Conservation (phyloP, 768 basidiomycete species). For the Pilatotrama ljubarskyi region DNA sequence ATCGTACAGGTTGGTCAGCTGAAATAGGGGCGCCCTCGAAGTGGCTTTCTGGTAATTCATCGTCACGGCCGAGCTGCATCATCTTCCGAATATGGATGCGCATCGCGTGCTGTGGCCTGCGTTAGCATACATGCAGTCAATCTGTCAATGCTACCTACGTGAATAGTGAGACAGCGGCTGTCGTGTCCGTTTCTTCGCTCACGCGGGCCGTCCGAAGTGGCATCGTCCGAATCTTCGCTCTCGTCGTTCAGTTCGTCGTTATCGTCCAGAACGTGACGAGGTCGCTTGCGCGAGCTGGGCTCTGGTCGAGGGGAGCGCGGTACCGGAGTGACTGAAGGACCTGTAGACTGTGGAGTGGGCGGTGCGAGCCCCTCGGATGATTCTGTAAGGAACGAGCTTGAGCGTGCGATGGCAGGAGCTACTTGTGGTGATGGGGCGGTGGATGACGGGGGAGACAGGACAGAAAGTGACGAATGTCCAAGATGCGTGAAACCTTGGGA, state of each 20-base stretch:
- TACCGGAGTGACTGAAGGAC: constrained; percentile 22
- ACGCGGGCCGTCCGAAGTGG: constrained; percentile 32
- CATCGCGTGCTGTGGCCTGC: constrained; percentile 58
- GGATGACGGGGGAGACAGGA: not conserved
- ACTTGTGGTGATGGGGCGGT: not conserved
- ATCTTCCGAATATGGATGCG: constrained; percentile 60
- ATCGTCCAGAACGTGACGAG: constrained; percentile 41
- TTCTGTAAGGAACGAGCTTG: not conserved
- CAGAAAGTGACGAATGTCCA: not conserved
- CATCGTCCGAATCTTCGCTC: constrained; percentile 33
- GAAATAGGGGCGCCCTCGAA: constrained; percentile 50
- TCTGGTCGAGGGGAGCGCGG: constrained; percentile 38
- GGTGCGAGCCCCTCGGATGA: not conserved
- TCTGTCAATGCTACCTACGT: constrained; percentile 42
- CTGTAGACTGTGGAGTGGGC: constrained; percentile 11
- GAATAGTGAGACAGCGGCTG: constrained; percentile 63
- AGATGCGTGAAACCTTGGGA: too few species aligned
- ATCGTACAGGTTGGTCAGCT: constrained; percentile 60
- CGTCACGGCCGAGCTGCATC: constrained; percentile 58
- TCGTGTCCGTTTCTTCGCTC: constrained; percentile 64
- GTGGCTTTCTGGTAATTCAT: constrained; percentile 62
- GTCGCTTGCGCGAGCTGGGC: constrained; percentile 23
- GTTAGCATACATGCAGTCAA: constrained; percentile 1
- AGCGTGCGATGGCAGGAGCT: not conserved
- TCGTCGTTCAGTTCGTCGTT: constrained; percentile 22